A percentile compares a stretch with the other conserved stretches of the same genome.
Conservation (phyloP, 495 filamentous ascomycete species). For the Pyrenopolyporus hunteri region DNA sequence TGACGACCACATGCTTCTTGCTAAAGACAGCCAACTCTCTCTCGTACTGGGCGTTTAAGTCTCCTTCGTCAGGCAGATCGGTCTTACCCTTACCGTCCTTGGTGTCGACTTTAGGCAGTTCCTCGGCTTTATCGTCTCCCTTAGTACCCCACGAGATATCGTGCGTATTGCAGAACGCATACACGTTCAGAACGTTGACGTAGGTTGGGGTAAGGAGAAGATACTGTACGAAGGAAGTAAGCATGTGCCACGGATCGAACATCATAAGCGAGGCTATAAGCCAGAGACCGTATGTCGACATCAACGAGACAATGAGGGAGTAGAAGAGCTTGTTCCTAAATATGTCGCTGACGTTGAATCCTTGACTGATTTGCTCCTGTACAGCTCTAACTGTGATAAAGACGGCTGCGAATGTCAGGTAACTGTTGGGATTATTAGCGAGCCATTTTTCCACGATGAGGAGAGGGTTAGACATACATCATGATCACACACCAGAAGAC, state of each 20-base stretch:
- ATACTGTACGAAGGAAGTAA: conserved; percentile 96
- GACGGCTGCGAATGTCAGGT: conserved; percentile 91
- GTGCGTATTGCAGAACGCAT: conserved; percentile 98
- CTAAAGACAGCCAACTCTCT: conserved; percentile 77
- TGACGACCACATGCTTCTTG: conserved; percentile 68
- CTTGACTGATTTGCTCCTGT: conserved; percentile 63
- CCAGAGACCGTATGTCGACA: conserved; percentile 94
- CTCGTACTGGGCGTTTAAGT: conserved; percentile 93
- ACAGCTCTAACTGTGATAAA: conserved; percentile 93
- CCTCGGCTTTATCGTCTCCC: conserved; percentile 87
- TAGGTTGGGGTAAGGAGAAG: conserved; percentile 93
- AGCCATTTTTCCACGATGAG: background rate
- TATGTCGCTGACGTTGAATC: conserved; percentile 68
- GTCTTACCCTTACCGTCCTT: conserved; percentile 96
- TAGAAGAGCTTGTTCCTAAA: conserved; percentile 91
- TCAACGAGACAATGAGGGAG: conserved; percentile 87
- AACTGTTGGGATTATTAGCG: conserved; percentile 54
- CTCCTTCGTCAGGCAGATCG: conserved; percentile 80
- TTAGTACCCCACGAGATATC: conserved; percentile 98
- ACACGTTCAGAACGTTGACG: conserved; percentile 96
- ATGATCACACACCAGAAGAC: conserved; percentile 97
- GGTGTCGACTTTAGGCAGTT: conserved; percentile 77
- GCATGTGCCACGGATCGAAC: conserved; percentile 99
- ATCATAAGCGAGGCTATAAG: conserved; percentile 91
- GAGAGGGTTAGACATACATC: conserved; percentile 60